Evolutionary conservation across 768 basidiomycete species (phyloP), one percentile per base, ranked within the genome.

Genomic region (Boletus rufocinnamomeus): DNA sequence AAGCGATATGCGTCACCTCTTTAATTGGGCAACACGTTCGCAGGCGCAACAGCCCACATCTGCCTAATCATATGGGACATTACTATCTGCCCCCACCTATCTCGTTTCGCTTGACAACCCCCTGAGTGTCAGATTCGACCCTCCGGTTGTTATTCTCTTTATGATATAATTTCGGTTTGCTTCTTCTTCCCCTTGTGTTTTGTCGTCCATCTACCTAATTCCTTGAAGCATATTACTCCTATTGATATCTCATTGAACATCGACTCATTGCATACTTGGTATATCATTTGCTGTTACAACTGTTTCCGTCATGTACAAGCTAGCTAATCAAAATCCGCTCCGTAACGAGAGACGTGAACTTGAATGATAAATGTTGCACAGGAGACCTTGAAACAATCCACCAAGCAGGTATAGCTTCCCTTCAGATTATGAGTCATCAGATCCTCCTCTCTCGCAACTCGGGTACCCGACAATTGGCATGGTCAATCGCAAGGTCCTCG

Each of bases 1-100:
- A 11, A 78, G 83, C 60, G 90, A 92, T 66, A 82, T 91, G 79
- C 87, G 89, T 51, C 87, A 90, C 69, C 77, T 91, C 38, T 92
- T 91, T 74, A 83, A 82, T 64, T 90, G 91, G 90, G 84, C 89
- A 50, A 85, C 84, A 57, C 81, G 87, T 60, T 85, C 85, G 57
- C 72, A 74, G 58, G 72, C 74, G 58, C 72, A 72, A 61, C 70
- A 77, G 49, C 68, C 77, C 44, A 72, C 76, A 58, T 63, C 76
- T 52, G 71, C 75, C 51, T 79, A 68, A 63, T 52, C 30, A 16
- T 54, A 49, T 56, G 45, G 50, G 55, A 66, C 61, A 61, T 60
- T 56, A 59, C 64, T 69, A 63, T 66, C 57, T 62, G 41, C 57
- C 32, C 35, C 10, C 50, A 10, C 50, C 4, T 50, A 63, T 57